These are phyloP conservation scores for Heliocybe sulcata DNA, from an alignment of 1,284 basidiomycete species.

Conservation along the genomic window DNA sequence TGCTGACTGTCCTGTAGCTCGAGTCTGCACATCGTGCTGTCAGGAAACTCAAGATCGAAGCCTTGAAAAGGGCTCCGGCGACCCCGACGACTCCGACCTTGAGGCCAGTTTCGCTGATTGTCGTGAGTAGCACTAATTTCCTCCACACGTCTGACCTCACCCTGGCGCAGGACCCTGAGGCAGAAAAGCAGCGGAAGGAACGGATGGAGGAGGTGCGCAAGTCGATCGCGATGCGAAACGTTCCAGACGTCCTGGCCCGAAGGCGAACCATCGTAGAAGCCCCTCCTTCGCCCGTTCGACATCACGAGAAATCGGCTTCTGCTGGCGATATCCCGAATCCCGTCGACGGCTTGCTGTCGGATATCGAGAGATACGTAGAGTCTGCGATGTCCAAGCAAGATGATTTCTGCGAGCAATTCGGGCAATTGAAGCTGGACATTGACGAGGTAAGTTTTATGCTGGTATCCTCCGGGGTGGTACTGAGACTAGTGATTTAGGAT, in stretches of 20 bases:
- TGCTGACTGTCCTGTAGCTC: constrained; percentile 34
- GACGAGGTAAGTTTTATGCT: constrained; percentile 30
- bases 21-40: constrained; percentile 57
- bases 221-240: constrained; percentile 43
- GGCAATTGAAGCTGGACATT: constrained; percentile 39
- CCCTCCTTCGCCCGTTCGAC: constrained; percentile 1
- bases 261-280: constrained; percentile 23
- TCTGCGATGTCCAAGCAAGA: constrained; percentile 47
- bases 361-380: constrained; percentile 49
- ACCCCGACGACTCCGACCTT: no score
- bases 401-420: constrained; percentile 39
- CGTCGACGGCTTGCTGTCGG: constrained; percentile 45
- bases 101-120: not conserved
- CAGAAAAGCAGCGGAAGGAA: constrained; percentile 52
- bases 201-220: constrained; percentile 74
- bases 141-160: constrained; percentile 44
- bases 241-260: constrained; percentile 46
- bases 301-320: not conserved
- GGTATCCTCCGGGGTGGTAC: not conserved
- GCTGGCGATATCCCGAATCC: constrained; percentile 18
- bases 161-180: constrained; percentile 44
- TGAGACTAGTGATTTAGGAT: constrained; percentile 29
- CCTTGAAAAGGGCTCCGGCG: constrained; percentile 11
- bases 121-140: not conserved
- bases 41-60: constrained; percentile 64